Percentiles rank a stretch among this genome's conserved stretches.
Evolutionary conservation across 1,284 basidiomycete species (phyloP).

Genomic region (Ganoderma sinense): DNA sequence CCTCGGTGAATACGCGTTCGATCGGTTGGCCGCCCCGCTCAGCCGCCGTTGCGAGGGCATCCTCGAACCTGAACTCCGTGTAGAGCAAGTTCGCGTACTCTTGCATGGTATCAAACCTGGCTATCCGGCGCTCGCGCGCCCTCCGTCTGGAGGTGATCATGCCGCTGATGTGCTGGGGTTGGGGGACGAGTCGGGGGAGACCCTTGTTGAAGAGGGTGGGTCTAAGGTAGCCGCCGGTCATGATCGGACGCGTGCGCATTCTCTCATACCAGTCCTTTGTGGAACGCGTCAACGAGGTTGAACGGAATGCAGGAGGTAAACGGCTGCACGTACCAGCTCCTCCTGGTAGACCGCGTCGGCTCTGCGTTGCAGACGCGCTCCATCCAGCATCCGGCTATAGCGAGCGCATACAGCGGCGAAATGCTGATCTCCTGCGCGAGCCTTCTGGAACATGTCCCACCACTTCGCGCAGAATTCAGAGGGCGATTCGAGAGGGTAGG

Average conservation of each 20-base stretch:
- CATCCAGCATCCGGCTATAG: slow-evolving; percentile 61
- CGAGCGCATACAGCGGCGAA: slow-evolving; percentile 55
- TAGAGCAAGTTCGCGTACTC: slow-evolving; percentile 54
- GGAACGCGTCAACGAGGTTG: neutral
- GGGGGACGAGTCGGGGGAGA: slow-evolving; percentile 79
- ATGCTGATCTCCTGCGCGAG: slow-evolving; percentile 58
- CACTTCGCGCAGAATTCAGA: slow-evolving; percentile 52
- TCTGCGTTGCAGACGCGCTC: slow-evolving; percentile 56
- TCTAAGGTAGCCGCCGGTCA: slow-evolving; percentile 74
- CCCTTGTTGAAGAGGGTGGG: slow-evolving; percentile 69
- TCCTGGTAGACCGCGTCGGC: slow-evolving; percentile 54
- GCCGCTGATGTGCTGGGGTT: slow-evolving; percentile 70
- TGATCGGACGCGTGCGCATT: slow-evolving; percentile 61
- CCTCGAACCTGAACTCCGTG: slow-evolving; percentile 65
- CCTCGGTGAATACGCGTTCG: slow-evolving; percentile 35
- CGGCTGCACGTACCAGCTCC: slow-evolving; percentile 55
- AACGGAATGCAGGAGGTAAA: neutral
- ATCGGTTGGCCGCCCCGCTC: slow-evolving; percentile 29
- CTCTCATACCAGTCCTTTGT: slow-evolving; percentile 58
- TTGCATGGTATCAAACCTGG: slow-evolving; percentile 39
- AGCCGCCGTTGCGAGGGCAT: slow-evolving; percentile 38
- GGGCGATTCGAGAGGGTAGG: slow-evolving; percentile 42
- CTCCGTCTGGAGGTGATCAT: slow-evolving; percentile 72
- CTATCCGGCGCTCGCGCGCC: slow-evolving; percentile 56
- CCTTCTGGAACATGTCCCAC: slow-evolving; percentile 63